Percentiles rank a stretch among this genome's conserved stretches.
These are phyloP conservation scores for Kazachstania kunashirensis DNA, from an alignment of 805 yeast genomes.

Conservation along the genomic window DNA sequence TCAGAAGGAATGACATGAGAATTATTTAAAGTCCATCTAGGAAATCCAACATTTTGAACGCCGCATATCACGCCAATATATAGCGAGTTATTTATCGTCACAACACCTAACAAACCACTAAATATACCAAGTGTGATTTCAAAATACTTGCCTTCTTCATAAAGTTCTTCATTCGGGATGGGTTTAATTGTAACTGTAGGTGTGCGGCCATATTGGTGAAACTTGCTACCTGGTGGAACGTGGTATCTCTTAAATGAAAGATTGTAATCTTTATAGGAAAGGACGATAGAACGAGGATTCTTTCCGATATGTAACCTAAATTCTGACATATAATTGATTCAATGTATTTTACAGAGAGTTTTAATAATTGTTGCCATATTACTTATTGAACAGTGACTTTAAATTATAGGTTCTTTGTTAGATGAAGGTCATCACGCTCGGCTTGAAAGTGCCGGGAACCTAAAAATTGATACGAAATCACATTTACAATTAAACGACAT, in stretches of 20 bases:
- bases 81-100: conserved; percentile 43
- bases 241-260: conserved; percentile 42
- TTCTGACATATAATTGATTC: conserved; percentile 2
- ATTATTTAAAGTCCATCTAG: conserved; percentile 30
- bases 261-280: conserved; percentile 50
- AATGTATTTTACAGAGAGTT: no score
- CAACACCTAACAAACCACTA: conserved; percentile 54
- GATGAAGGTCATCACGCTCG: no score
- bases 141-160: conserved; percentile 30
- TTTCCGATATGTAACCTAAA: conserved; percentile 42
- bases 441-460: no score
- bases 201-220: conserved; percentile 14
- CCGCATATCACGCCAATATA: conserved; percentile 52
- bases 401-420: no score
- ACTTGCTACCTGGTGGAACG: conserved; percentile 13
- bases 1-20: conserved; percentile 33
- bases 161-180: conserved; percentile 34
- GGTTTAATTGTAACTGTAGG: conserved; percentile 45
- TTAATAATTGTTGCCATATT: no score
- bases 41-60: conserved; percentile 46
- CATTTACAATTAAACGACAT: no score
- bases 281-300: conserved; percentile 59
- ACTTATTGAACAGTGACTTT: no score
- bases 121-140: conserved; percentile 32
- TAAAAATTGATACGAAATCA: no score